These are phyloP conservation scores for Leccinum disarticulatum DNA, from an alignment of 768 basidiomycete species.

Conservation along the genomic window DNA sequence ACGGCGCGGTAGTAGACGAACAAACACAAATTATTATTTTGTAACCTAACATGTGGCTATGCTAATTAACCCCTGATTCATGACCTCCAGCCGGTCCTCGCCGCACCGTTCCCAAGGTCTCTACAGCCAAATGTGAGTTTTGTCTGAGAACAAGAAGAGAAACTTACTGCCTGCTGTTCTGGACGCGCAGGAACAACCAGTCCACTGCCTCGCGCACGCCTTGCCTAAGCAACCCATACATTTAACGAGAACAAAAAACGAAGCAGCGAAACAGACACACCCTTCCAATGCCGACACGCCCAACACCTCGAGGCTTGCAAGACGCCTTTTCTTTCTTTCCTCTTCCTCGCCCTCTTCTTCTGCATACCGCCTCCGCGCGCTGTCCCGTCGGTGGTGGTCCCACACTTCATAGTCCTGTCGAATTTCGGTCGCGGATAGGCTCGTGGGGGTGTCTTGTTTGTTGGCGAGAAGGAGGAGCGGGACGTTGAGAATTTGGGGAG, in stretches of 20 bases:
- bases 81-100: constrained; percentile 12
- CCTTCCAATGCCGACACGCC: constrained; percentile 90
- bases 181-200: constrained; percentile 92
- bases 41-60: constrained; percentile 12
- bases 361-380: constrained; percentile 54
- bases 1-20: neutral
- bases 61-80: constrained; percentile 11
- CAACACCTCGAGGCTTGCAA: constrained; percentile 85
- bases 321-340: constrained; percentile 48
- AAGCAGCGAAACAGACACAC: constrained; percentile 41
- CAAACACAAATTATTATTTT: neutral
- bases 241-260: neutral
- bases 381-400: constrained; percentile 75
- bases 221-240: constrained; percentile 48
- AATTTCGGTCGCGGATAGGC: constrained; percentile 87
- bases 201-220: constrained; percentile 89
- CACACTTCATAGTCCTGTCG: constrained; percentile 86
- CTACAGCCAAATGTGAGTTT: constrained; percentile 2
- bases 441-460: constrained; percentile 85
- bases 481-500: constrained; percentile 86
- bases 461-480: constrained; percentile 93
- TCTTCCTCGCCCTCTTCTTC: constrained; percentile 47
- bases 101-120: constrained; percentile 19
- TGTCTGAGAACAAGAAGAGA: neutral
- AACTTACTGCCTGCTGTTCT: constrained; percentile 74